Conservation (phyloP, 805 yeast species). For the Wickerhamiella qilinensis region DNA sequence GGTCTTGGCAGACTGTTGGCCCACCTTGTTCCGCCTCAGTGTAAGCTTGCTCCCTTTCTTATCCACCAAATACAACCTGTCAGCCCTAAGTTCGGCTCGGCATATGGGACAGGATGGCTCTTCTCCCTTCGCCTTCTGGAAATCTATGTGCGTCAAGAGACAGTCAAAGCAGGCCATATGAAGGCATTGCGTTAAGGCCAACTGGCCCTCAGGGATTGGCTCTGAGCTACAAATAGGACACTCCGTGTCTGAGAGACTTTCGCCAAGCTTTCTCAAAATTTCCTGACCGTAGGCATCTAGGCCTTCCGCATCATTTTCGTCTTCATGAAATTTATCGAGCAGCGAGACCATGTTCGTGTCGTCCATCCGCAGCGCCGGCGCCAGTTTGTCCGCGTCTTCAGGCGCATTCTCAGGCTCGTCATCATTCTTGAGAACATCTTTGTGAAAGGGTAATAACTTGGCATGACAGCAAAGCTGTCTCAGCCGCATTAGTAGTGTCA, state of each 20-base stretch:
- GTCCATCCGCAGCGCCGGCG: background rate
- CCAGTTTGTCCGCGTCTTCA: background rate
- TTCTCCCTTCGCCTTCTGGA: conserved; percentile 34
- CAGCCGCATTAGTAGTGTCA: conserved; percentile 67
- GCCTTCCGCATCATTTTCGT: conserved; percentile 4
- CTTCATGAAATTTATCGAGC: conserved; percentile 1
- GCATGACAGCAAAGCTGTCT: conserved; percentile 84
- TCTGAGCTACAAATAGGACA: conserved; percentile 74
- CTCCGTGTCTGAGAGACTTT: conserved; percentile 34
- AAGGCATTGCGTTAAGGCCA: conserved; percentile 58
- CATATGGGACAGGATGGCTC: conserved; percentile 62
- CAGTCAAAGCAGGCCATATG: conserved; percentile 69
- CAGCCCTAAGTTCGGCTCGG: conserved; percentile 36
- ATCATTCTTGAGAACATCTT: background rate
- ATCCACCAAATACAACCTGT: conserved; percentile 30
- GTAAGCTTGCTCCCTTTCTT: conserved; percentile 9
- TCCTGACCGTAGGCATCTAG: conserved; percentile 12
- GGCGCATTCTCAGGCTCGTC: background rate
- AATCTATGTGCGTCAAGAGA: conserved; percentile 55
- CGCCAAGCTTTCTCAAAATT: conserved; percentile 16
- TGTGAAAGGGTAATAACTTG: conserved; percentile 32
- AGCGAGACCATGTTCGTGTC: conserved; percentile 1
- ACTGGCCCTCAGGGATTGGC: conserved; percentile 37
- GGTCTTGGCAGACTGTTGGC: conserved; percentile 49
- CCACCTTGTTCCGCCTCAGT: conserved; percentile 19